Percentiles rank a stretch among this genome's conserved stretches.
Evolutionary conservation across 768 basidiomycete species (phyloP).

Genomic region (Leccinum subgranulosum): DNA sequence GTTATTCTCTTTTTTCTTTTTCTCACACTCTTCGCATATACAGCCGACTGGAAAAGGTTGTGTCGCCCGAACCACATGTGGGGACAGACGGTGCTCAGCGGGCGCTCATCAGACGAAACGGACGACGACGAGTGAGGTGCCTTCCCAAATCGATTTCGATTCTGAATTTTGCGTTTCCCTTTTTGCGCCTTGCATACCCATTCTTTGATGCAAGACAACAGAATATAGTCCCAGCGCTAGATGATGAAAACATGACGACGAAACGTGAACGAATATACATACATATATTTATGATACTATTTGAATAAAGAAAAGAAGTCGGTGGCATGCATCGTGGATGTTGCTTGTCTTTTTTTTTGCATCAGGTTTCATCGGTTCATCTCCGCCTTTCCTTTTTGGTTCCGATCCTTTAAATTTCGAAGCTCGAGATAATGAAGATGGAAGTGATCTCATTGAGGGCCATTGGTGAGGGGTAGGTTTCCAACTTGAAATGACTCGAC

Average conservation of each 20-base stretch:
- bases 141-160: background rate
- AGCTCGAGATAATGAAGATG: no score
- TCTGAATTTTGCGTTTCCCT: background rate
- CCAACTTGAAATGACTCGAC: no score
- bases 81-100: background rate
- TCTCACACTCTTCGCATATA: conserved; percentile 1
- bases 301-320: background rate
- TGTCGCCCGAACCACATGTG: conserved; percentile 8
- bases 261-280: background rate
- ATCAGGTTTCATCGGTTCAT: background rate
- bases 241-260: background rate
- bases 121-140: background rate
- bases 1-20: background rate
- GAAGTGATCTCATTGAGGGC: no score
- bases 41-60: conserved; percentile 22
- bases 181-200: background rate
- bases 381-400: no score
- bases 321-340: no score
- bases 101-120: background rate
- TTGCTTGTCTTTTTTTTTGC: no score
- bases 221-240: background rate
- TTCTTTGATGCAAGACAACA: background rate
- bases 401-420: no score
- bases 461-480: no score
- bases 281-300: background rate